phyloP scores from a whole-genome alignment of 202 grass and related monocot genomes.

The Saccharum hybrid region DNA sequence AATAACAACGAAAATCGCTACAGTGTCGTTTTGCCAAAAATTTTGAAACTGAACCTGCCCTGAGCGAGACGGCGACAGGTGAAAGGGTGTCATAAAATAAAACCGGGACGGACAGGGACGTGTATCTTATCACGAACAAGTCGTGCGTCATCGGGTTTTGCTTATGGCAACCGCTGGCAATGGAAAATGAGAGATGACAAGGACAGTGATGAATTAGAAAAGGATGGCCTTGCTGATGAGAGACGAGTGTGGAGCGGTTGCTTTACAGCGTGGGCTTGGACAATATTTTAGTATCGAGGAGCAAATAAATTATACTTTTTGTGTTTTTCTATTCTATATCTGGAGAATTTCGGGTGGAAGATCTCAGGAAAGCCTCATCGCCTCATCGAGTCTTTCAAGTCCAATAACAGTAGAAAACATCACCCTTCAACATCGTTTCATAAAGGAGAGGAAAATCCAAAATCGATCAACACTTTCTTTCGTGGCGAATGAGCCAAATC shows the following conservation, averaged over 20 bases:
- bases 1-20: no score
- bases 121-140: constrained; percentile 26
- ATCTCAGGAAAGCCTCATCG: neutral
- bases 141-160: constrained; percentile 35
- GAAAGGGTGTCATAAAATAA: constrained; percentile 2
- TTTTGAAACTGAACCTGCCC: no score
- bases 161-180: constrained; percentile 5
- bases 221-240: neutral
- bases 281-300: neutral
- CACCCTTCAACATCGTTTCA: neutral
- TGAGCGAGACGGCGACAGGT: constrained; percentile 20
- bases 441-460: no score
- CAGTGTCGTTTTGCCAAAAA: no score
- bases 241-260: neutral
- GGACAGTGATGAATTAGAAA: neutral
- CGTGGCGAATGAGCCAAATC: neutral
- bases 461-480: neutral
- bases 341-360: neutral
- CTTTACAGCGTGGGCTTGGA: neutral
- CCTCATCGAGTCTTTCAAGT: no score
- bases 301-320: no score
- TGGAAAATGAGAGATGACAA: neutral
- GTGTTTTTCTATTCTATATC: neutral
- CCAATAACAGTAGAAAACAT: neutral
- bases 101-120: neutral